Evolutionary conservation across 2,329 filamentous ascomycete species (phyloP), one percentile per base, ranked within the genome.

Genomic region (Chalara sp.): DNA sequence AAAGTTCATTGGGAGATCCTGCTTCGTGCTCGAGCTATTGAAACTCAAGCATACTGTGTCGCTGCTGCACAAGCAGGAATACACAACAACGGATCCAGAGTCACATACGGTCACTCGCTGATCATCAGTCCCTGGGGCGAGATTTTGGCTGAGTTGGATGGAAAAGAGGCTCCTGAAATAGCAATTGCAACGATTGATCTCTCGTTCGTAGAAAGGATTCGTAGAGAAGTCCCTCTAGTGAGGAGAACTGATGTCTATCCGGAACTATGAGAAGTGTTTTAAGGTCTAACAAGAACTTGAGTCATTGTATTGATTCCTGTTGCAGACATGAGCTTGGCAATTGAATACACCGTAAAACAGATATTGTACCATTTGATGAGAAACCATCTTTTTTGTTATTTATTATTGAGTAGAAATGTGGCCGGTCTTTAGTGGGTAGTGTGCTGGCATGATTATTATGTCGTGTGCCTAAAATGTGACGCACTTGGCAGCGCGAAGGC

Each of bases 81-180:
- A 10, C 41, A 51, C 5, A 52, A 56, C 32, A 56, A 56, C 39
- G 40, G 51, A 31, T 13, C 30, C 13, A 43, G 52, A 47, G 50
- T 53, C n/a, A 44, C 48, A 6, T 54, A 56, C 47, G 52, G 50
- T 29, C 54, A 54, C 42, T 56, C 54, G 1, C 49, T 56, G 42
- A 45, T 56, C 13, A 46, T 56, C 5, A 48, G 52, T 47, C 54
- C 54, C 31, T 54, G 54, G 52, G 52, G 54, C 31, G 51, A 56
- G 13, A 44, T 53, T 12, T 39, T 56, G 13, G 54, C 54, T 6
- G 49, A 54, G 39, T n/a, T 21, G 37, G 37, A 41, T 41, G 37
- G 37, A n/a, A 41, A 41, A 6, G 37, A 41, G 10, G 52, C 47
- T 6, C 54, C 51, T 7, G 51, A 54, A 28, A 56, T 54, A 35